A percentile compares a stretch with the other conserved stretches of the same genome.
Evolutionary conservation across 1,139 yeast genomes (phyloP).

Genomic region (Candida smagusa): DNA sequence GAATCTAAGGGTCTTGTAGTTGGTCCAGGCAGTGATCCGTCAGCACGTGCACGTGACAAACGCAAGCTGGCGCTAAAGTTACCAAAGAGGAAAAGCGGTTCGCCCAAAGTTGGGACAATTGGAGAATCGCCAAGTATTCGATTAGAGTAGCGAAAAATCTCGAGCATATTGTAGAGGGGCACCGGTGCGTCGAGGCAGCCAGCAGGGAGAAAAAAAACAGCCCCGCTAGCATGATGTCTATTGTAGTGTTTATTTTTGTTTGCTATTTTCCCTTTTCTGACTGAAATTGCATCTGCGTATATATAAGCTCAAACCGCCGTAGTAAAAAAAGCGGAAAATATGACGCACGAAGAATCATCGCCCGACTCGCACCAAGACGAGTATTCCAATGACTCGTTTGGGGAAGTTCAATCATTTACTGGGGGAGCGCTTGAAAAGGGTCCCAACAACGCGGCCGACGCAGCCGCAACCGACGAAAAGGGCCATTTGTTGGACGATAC

Average conservation of each 20-base stretch:
- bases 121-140: too few relatives aligned
- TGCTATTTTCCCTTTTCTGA: background rate
- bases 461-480: slow-evolving; percentile 2
- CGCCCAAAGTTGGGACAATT: too few relatives aligned
- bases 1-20: too few relatives aligned
- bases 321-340: background rate
- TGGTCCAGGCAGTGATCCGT: too few relatives aligned
- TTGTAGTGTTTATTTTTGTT: background rate
- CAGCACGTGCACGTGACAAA: too few relatives aligned
- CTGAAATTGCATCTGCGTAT: background rate
- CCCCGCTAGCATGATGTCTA: too few relatives aligned
- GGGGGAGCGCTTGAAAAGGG: slow-evolving; percentile 13
- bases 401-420: slow-evolving; percentile 14
- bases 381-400: slow-evolving; percentile 1
- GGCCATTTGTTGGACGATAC: slow-evolving; percentile 14
- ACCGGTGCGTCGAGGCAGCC: too few relatives aligned
- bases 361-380: background rate
- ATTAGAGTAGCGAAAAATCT: too few relatives aligned
- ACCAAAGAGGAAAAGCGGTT: too few relatives aligned
- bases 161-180: too few relatives aligned
- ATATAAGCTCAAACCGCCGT: slow-evolving; percentile 1
- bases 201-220: too few relatives aligned
- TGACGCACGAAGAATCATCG: background rate
- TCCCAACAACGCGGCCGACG: slow-evolving; percentile 1
- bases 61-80: too few relatives aligned